A percentile compares a stretch with the other conserved stretches of the same genome.
Conservation (phyloP, 2,329 filamentous ascomycete species). For the Waltergamsia citrina region DNA sequence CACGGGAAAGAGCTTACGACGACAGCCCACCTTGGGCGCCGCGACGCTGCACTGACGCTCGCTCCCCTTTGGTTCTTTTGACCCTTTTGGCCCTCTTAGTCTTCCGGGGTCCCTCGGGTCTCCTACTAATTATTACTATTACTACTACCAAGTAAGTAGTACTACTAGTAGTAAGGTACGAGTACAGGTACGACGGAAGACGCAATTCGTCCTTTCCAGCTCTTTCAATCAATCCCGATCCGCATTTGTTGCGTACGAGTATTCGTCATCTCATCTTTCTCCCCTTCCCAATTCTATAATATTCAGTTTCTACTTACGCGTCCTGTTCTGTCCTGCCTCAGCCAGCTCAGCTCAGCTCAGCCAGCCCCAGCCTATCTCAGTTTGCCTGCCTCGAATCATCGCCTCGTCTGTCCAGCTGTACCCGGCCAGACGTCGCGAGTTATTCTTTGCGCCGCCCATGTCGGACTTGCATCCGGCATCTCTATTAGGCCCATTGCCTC, state of each 20-base stretch:
- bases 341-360: not conserved
- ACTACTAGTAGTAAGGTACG: no score
- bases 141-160: no score
- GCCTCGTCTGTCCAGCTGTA: no score
- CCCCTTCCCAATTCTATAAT: not conserved
- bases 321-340: not conserved
- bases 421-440: no score
- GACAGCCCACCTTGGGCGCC: constrained; percentile 6
- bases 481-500: constrained; percentile 3
- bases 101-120: not conserved
- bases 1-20: constrained; percentile 7
- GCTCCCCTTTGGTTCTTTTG: not conserved
- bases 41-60: constrained; percentile 2
- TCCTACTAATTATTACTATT: no score
- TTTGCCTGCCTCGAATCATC: not conserved
- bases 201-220: not conserved
- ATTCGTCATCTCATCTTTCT: not conserved
- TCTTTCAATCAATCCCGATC: constrained; percentile 1
- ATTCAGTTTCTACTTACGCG: no score
- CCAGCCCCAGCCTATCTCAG: not conserved
- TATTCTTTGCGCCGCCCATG: constrained; percentile 5
- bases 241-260: not conserved
- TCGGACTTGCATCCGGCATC: constrained; percentile 4
- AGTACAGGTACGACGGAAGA: not conserved
- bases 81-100: constrained; percentile 1